phyloP scores from a whole-genome alignment of 2,329 filamentous ascomycete genomes.

The Phialophora chinensis region DNA sequence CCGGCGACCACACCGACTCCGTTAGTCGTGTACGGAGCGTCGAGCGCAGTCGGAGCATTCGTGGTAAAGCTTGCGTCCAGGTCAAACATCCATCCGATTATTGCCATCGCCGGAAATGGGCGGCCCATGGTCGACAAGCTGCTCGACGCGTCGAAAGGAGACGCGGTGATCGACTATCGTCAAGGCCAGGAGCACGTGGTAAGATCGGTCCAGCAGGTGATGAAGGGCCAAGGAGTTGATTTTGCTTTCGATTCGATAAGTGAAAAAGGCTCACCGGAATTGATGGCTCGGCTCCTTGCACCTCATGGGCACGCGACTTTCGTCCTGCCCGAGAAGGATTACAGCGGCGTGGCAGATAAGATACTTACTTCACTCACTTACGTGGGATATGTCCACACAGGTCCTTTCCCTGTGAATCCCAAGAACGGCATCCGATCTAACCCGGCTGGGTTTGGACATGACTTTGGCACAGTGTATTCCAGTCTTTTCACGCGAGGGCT shows the following conservation, averaged over 20 bases:
- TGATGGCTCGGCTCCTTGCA: slow-evolving; percentile 53
- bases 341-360: slow-evolving; percentile 2
- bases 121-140: slow-evolving; percentile 41
- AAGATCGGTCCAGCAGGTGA: slow-evolving; percentile 51
- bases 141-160: slow-evolving; percentile 60
- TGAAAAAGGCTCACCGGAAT: slow-evolving; percentile 56
- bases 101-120: slow-evolving; percentile 61
- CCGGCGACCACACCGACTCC: slow-evolving; percentile 29
- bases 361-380: slow-evolving; percentile 20
- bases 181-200: slow-evolving; percentile 60
- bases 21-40: slow-evolving; percentile 61
- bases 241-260: slow-evolving; percentile 64
- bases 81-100: slow-evolving; percentile 66
- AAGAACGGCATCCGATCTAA: slow-evolving; percentile 4
- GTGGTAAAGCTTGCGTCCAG: slow-evolving; percentile 62
- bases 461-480: slow-evolving; percentile 55
- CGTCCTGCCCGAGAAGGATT: slow-evolving; percentile 18
- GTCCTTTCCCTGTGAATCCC: not conserved
- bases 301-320: slow-evolving; percentile 40
- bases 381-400: slow-evolving; percentile 12
- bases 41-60: slow-evolving; percentile 64
- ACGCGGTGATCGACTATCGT: slow-evolving; percentile 67
- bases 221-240: slow-evolving; percentile 48
- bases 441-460: slow-evolving; percentile 41
- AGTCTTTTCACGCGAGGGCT: slow-evolving; percentile 54